Evolutionary conservation across 2,329 filamentous ascomycete species (phyloP).

Genomic region (Neofusicoccum kwambonambiense): DNA sequence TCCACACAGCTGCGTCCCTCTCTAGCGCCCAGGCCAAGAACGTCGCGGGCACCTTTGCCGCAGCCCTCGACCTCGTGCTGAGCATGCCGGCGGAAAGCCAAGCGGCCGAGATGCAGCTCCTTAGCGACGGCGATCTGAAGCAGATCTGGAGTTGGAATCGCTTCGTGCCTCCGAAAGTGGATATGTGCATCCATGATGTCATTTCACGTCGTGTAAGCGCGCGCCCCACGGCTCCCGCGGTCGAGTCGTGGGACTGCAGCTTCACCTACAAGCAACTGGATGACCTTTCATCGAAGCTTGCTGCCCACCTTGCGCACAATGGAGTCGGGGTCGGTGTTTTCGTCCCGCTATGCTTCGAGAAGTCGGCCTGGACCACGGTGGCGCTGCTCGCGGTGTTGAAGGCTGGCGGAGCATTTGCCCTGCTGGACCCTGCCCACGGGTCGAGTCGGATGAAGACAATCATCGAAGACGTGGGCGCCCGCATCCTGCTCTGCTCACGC

Average conservation of each 20-base stretch:
- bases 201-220: not conserved
- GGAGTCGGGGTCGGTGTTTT: slow-evolving; percentile 33
- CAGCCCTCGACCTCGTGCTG: slow-evolving; percentile 17
- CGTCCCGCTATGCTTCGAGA: slow-evolving; percentile 40
- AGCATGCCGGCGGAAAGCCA: slow-evolving; percentile 32
- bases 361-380: slow-evolving; percentile 35
- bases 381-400: slow-evolving; percentile 40
- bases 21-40: slow-evolving; percentile 13
- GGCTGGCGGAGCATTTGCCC: slow-evolving; percentile 24
- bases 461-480: slow-evolving; percentile 24
- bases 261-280: slow-evolving; percentile 35
- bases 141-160: slow-evolving; percentile 9
- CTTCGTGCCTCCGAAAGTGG: not conserved
- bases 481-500: slow-evolving; percentile 31
- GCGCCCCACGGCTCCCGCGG: slow-evolving; percentile 29
- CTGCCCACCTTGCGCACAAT: slow-evolving; percentile 30
- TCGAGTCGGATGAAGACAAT: slow-evolving; percentile 42
- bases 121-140: slow-evolving; percentile 13
- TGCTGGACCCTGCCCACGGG: not conserved
- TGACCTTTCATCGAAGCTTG: slow-evolving; percentile 28
- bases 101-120: slow-evolving; percentile 45
- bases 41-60: slow-evolving; percentile 10
- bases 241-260: slow-evolving; percentile 34
- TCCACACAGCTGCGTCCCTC: slow-evolving; percentile 17
- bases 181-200: slow-evolving; percentile 21